Percentiles rank a stretch among this genome's conserved stretches.
These are phyloP conservation scores for Cymbopogon citratus DNA, from an alignment of 176 grass and related monocot genomes.

Conservation along the genomic window DNA sequence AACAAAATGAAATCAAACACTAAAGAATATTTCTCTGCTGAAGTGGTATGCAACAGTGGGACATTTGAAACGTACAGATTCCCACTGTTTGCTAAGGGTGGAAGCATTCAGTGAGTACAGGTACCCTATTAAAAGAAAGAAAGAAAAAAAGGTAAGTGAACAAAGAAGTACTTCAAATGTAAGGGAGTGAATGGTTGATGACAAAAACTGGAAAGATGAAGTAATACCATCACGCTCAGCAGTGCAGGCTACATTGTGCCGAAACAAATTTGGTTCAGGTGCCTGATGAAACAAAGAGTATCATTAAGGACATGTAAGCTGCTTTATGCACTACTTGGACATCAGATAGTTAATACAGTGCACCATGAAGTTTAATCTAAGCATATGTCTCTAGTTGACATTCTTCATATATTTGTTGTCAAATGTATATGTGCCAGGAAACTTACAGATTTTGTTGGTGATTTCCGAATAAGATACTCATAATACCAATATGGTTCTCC, in stretches of 20 bases:
- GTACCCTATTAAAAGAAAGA: conserved; percentile 53
- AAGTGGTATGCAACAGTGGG: not conserved
- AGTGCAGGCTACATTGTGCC: conserved; percentile 82
- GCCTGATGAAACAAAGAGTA: conserved; percentile 46
- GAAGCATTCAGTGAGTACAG: conserved; percentile 93
- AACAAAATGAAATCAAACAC: conserved; percentile 2
- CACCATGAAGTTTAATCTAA: conserved; percentile 10
- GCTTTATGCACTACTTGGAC: not conserved
- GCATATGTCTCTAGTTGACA: not conserved
- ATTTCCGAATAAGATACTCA: conserved; percentile 91
- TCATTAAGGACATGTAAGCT: conserved; percentile 20
- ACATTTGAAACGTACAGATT: conserved; percentile 57
- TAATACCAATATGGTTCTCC: conserved; percentile 94
- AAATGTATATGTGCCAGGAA: conserved; percentile 14
- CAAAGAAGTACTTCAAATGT: conserved; percentile 12
- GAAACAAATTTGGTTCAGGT: conserved; percentile 82
- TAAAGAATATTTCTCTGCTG: conserved; percentile 1
- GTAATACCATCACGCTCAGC: conserved; percentile 83
- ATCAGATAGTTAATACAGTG: not conserved
- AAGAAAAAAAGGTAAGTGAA: conserved; percentile 21
- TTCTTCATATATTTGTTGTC: not conserved
- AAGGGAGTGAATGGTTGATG: not conserved
- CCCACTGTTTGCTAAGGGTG: conserved; percentile 94
- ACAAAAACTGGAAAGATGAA: conserved; percentile 10
- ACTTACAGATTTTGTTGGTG: conserved; percentile 81